Evolutionary conservation across 805 yeast genomes (phyloP).

Genomic region (Wickerhamomyces alni): DNA sequence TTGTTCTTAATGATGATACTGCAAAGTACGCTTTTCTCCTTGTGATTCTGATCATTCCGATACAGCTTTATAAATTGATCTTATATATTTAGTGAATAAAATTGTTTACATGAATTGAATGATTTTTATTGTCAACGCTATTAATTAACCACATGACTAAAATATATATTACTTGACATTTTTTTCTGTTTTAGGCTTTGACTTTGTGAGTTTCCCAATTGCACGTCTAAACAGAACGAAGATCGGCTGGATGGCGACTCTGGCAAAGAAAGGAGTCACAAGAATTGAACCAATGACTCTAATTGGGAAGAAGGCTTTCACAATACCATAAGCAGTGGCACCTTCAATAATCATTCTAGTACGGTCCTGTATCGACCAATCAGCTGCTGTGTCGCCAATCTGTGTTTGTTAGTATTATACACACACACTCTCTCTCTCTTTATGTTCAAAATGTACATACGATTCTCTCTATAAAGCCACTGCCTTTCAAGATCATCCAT

Average conservation of each 20-base stretch:
- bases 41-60: too few species aligned
- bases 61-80: too few species aligned
- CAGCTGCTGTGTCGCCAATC: conserved; percentile 21
- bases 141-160: too few species aligned
- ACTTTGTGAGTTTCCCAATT: too few species aligned
- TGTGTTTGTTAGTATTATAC: conserved; percentile 16
- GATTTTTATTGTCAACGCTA: too few species aligned
- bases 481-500: conserved; percentile 56
- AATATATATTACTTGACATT: too few species aligned
- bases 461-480: conserved; percentile 48
- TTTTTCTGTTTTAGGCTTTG: too few species aligned
- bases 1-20: too few species aligned
- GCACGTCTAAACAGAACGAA: conserved; percentile 9
- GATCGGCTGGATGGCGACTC: conserved; percentile 43
- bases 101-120: too few species aligned
- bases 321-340: conserved; percentile 67
- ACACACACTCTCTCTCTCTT: too few species aligned
- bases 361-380: conserved; percentile 41
- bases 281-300: conserved; percentile 44
- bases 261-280: conserved; percentile 54
- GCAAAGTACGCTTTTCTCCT: too few species aligned
- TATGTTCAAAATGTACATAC: conserved; percentile 23
- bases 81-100: too few species aligned
- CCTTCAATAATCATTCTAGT: conserved; percentile 60
- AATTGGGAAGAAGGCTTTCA: conserved; percentile 52